Conservation (phyloP, 371 early-diverging fungal genomes). For the Coemansia sp. region DNA sequence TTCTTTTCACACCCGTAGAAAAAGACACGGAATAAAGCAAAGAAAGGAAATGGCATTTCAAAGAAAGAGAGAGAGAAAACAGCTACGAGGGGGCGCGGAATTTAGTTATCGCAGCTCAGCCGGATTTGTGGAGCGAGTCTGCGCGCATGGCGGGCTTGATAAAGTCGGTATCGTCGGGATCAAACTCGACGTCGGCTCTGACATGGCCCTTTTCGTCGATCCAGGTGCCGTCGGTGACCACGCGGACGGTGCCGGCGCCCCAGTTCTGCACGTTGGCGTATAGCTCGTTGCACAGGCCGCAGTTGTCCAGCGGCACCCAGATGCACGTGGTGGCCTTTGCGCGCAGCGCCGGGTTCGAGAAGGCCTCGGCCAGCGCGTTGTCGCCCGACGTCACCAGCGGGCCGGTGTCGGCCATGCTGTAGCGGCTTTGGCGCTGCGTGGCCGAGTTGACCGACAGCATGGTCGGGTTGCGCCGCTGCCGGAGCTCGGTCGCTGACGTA, state of each 20-base stretch:
- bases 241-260: slow-evolving; percentile 25
- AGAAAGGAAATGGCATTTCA: background rate
- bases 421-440: slow-evolving; percentile 29
- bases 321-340: slow-evolving; percentile 27
- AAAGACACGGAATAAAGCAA: background rate
- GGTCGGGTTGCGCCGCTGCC: slow-evolving; percentile 23
- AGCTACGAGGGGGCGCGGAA: no score
- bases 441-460: background rate
- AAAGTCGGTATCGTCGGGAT: slow-evolving; percentile 20
- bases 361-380: slow-evolving; percentile 30
- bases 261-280: slow-evolving; percentile 19
- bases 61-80: no score
- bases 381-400: slow-evolving; percentile 13
- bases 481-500: slow-evolving; percentile 33
- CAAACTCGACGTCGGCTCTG: slow-evolving; percentile 44
- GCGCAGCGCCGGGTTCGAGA: slow-evolving; percentile 47
- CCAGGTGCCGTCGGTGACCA: slow-evolving; percentile 24
- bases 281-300: slow-evolving; percentile 26
- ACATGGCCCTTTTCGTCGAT: slow-evolving; percentile 44
- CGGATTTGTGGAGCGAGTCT: background rate
- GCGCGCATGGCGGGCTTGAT: slow-evolving; percentile 13
- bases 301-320: slow-evolving; percentile 48
- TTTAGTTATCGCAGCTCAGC: background rate
- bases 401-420: slow-evolving; percentile 14
- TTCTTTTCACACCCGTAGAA: background rate